These are phyloP conservation scores for Globisporangium sylvaticum DNA, from an alignment of 352 stramenopile species.

Conservation along the genomic window DNA sequence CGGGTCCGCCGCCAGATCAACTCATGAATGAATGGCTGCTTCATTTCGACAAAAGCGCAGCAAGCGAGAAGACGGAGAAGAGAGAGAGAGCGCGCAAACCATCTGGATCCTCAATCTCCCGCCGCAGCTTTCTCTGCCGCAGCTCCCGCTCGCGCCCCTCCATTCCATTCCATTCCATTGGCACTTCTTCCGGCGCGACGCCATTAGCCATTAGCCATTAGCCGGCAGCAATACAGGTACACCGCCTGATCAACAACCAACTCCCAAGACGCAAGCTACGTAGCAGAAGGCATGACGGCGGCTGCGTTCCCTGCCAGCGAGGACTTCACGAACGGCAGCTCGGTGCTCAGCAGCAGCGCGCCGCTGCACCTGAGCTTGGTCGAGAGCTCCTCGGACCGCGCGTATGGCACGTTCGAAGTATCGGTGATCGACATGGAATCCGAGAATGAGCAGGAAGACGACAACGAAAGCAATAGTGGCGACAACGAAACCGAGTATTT, in stretches of 20 bases:
- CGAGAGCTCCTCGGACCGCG: conserved; percentile 34
- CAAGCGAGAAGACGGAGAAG: not conserved
- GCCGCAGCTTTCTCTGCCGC: not conserved
- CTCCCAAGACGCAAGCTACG: not conserved
- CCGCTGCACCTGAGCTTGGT: conserved; percentile 1
- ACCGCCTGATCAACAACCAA: not conserved
- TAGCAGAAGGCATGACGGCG: not conserved
- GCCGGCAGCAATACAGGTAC: not conserved
- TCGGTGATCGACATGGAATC: conserved; percentile 58
- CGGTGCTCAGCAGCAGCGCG: not conserved
- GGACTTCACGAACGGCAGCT: not conserved
- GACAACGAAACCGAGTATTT: conserved; percentile 10
- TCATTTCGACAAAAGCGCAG: not conserved
- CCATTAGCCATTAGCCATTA: too few relatives aligned
- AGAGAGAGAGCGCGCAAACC: not conserved
- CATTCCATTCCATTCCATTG: not conserved
- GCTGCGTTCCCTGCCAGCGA: not conserved
- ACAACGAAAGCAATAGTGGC: conserved; percentile 11
- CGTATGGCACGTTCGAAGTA: conserved; percentile 71
- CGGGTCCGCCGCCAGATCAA: not conserved
- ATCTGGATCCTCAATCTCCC: not conserved
- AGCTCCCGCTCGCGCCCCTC: not conserved
- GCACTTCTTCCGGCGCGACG: not conserved
- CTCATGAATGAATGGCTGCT: not conserved
- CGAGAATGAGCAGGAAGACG: conserved; percentile 12